A percentile compares a stretch with the other conserved stretches of the same genome.
These are phyloP conservation scores for Malus hybrid DNA, from an alignment of 331 rosid genomes.

Conservation along the genomic window DNA sequence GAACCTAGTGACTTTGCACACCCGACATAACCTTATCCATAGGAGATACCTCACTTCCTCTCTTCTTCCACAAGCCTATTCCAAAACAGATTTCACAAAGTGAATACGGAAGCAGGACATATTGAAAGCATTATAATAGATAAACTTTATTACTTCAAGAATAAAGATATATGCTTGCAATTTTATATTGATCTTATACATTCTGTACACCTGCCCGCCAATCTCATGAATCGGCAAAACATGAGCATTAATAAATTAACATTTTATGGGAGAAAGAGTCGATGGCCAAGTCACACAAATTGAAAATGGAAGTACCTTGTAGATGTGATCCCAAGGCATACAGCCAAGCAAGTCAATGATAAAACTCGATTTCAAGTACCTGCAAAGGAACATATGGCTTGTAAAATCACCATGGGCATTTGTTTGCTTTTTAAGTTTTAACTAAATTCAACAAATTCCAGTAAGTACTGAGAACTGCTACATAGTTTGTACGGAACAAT, in stretches of 20 bases:
- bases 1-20: constrained; percentile 45
- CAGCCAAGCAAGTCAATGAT: constrained; percentile 76
- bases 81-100: constrained; percentile 5
- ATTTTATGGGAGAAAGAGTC: not conserved
- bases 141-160: not conserved
- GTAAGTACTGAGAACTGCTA: not conserved
- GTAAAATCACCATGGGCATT: not conserved
- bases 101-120: constrained; percentile 9
- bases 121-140: not conserved
- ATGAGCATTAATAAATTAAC: not conserved
- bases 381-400: constrained; percentile 7
- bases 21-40: constrained; percentile 83
- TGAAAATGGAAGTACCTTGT: constrained; percentile 46
- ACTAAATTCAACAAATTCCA: not conserved
- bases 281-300: not conserved
- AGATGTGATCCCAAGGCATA: constrained; percentile 91
- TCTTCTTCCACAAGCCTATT: constrained; percentile 60
- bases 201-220: not conserved
- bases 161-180: not conserved
- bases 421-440: not conserved
- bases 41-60: constrained; percentile 84
- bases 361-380: constrained; percentile 72
- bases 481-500: too few relatives aligned
- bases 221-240: not conserved
- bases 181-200: not conserved